These are phyloP conservation scores for Termitomyces eurrhizus DNA, from an alignment of 768 basidiomycete genomes.

Conservation along the genomic window DNA sequence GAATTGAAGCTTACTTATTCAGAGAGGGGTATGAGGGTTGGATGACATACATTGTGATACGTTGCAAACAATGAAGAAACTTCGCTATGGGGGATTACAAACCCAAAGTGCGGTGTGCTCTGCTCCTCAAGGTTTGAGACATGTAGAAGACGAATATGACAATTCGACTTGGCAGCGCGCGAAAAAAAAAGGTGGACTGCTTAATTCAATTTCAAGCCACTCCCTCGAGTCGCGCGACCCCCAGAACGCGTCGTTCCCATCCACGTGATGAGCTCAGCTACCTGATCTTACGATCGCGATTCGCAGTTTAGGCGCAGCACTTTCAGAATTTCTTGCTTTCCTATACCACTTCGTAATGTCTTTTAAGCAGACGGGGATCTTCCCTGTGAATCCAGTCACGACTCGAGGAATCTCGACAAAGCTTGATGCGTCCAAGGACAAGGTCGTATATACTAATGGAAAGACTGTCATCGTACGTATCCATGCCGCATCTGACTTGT, in stretches of 20 bases:
- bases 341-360: conserved; percentile 33
- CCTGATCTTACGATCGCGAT: not conserved
- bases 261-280: not conserved
- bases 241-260: not conserved
- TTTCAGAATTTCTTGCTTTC: not conserved
- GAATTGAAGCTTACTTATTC: too few species aligned
- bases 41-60: too few species aligned
- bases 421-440: conserved; percentile 70
- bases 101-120: too few species aligned
- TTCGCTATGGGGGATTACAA: too few species aligned
- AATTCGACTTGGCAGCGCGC: too few species aligned
- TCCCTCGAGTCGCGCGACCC: too few species aligned
- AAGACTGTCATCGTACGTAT: conserved; percentile 77
- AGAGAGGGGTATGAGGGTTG: too few species aligned
- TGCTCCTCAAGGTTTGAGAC: too few species aligned
- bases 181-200: too few species aligned
- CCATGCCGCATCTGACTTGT: not conserved
- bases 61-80: too few species aligned
- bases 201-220: too few species aligned
- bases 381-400: conserved; percentile 68
- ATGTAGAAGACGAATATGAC: too few species aligned
- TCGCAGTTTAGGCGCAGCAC: not conserved
- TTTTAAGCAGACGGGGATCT: conserved; percentile 44
- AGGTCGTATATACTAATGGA: conserved; percentile 83
- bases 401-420: conserved; percentile 68